phyloP scores from a whole-genome alignment of 2,329 filamentous ascomycete genomes.

The Fusarium siculi region DNA sequence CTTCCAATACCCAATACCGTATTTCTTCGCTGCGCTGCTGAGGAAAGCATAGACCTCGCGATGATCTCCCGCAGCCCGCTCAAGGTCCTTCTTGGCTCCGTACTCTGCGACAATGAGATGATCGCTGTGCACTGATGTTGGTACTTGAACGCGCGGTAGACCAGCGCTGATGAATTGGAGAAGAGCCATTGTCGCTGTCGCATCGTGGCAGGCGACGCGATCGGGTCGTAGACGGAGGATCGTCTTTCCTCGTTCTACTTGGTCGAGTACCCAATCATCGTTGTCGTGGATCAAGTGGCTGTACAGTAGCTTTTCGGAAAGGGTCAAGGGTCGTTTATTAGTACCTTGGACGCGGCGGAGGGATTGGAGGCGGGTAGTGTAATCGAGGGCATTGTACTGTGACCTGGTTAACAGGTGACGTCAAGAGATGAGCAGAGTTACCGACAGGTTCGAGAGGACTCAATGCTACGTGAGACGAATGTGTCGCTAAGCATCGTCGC shows the following conservation, averaged over 20 bases:
- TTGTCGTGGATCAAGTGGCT: conserved; percentile 49
- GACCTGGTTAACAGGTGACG: neutral
- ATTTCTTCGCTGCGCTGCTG: conserved; percentile 54
- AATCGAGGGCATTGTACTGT: conserved; percentile 35
- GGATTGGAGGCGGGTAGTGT: conserved; percentile 17
- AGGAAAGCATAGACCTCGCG: conserved; percentile 53
- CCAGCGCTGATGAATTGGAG: conserved; percentile 56
- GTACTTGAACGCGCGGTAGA: conserved; percentile 50
- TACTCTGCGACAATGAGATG: conserved; percentile 48
- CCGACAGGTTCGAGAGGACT: conserved; percentile 34
- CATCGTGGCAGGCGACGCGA: conserved; percentile 55
- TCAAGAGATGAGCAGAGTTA: too few species aligned
- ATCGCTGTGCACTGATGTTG: conserved; percentile 54
- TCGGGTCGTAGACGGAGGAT: conserved; percentile 52
- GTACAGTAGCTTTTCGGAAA: conserved; percentile 54
- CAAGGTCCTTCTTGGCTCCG: conserved; percentile 7
- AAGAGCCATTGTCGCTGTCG: conserved; percentile 55
- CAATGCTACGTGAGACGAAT: conserved; percentile 22
- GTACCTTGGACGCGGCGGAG: conserved; percentile 25
- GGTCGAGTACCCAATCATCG: conserved; percentile 39
- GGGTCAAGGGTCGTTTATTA: conserved; percentile 45
- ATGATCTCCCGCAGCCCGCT: conserved; percentile 2
- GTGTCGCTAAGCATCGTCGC: neutral
- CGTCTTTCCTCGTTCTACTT: conserved; percentile 51
- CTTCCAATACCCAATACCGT: conserved; percentile 56